Evolutionary conservation across 108 stramenopile species (phyloP), one percentile per base, ranked within the genome.

Genomic region (Nitzschia inconspicua): DNA sequence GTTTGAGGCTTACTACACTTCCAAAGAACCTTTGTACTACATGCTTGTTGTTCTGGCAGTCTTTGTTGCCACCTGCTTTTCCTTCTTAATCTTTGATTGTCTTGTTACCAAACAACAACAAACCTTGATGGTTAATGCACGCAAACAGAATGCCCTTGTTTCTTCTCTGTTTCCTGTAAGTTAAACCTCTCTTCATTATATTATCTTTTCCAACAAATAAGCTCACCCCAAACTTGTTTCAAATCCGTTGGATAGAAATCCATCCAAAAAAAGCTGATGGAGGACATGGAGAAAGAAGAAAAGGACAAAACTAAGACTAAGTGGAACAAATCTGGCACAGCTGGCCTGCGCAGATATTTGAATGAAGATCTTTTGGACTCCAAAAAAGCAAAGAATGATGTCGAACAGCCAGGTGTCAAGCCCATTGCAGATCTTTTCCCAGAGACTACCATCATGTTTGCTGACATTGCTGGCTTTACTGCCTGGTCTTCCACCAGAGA

Each of bases 381-480:
- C 24, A 7, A 46, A 19, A 46, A n/a, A n/a, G n/a, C n/a, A n/a
- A n/a, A n/a, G n/a, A n/a, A n/a, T n/a, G n/a, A n/a, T n/a, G n/a
- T n/a, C n/a, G n/a, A n/a, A n/a, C n/a, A n/a, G n/a, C n/a, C n/a
- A n/a, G n/a, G n/a, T n/a, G n/a, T n/a, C 28, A 58, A 58, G 27
- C 65, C 65, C 7, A 66, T 66, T 44, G 65, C 65, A 7, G 65
- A 66, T 13, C 35, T 66, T 1, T 66, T 66, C n/a, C 54, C 53
- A 19, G 24, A 47, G 1, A 58, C 65, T 16, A 66, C 65, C 30
- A 46, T 66, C 19, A 57, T 66, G 57, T 66, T 66, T 34, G 65
- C 65, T 29, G 65, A 66, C 23, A 68, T 68, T 31, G 18, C 50
- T 8, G 53, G 42, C 6, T 56, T 70, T 41, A 58, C 57, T 4